phyloP scores from a whole-genome alignment of 2,329 filamentous ascomycete genomes.

The Alternaria viburni region DNA sequence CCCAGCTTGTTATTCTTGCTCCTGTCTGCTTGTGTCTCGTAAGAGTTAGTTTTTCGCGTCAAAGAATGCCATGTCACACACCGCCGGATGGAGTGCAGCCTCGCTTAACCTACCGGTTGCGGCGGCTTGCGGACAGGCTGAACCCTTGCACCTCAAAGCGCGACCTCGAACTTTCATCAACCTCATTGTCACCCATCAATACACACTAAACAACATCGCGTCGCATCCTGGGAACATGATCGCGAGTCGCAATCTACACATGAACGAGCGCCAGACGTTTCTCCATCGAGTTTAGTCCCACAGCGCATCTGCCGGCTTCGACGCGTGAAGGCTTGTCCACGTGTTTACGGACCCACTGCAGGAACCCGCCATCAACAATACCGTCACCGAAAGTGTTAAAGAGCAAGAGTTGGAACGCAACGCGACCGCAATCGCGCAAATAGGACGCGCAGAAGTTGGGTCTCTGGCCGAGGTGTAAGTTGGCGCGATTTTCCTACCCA shows the following conservation, averaged over 20 bases:
- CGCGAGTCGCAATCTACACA: slow-evolving; percentile 16
- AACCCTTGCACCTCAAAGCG: slow-evolving; percentile 23
- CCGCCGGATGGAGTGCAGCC: slow-evolving; percentile 14
- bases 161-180: slow-evolving; percentile 25
- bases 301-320: slow-evolving; percentile 15
- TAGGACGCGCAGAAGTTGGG: background rate
- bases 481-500: slow-evolving; percentile 6
- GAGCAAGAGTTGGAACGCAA: slow-evolving; percentile 9
- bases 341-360: slow-evolving; percentile 31
- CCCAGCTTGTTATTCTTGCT: background rate
- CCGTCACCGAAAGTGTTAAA: slow-evolving; percentile 13
- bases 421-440: background rate
- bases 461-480: slow-evolving; percentile 16
- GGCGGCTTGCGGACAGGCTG: slow-evolving; percentile 18
- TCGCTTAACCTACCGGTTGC: slow-evolving; percentile 17
- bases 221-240: slow-evolving; percentile 21
- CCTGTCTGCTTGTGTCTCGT: background rate
- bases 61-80: slow-evolving; percentile 20
- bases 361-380: slow-evolving; percentile 17
- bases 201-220: slow-evolving; percentile 7
- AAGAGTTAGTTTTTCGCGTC: slow-evolving; percentile 4
- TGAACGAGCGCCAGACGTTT: slow-evolving; percentile 14
- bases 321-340: slow-evolving; percentile 37
- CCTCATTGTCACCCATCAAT: slow-evolving; percentile 18
- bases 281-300: slow-evolving; percentile 12